Evolutionary conservation across 495 filamentous ascomycete species (phyloP).

Genomic region (Rhypophila decipiens): DNA sequence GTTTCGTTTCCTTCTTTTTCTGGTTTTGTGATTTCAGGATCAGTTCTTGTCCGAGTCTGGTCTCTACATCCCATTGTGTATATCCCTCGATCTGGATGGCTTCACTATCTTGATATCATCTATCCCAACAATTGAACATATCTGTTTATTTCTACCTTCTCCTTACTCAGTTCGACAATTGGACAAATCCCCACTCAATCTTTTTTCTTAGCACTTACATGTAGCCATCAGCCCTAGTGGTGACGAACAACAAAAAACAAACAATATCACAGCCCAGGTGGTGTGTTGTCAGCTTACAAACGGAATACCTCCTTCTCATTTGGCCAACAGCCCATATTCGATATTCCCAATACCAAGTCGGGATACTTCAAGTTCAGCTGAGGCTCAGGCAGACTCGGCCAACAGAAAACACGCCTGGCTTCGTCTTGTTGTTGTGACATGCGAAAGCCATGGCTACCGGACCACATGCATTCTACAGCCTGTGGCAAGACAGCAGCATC

Average conservation of each 20-base stretch:
- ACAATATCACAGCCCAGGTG: too few species aligned
- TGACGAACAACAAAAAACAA: too few species aligned
- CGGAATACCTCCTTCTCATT: neutral
- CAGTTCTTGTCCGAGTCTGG: neutral
- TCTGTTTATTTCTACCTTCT: neutral
- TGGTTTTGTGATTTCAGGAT: neutral
- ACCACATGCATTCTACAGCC: conserved; percentile 42
- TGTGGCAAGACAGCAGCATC: conserved; percentile 48
- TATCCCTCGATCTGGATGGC: neutral
- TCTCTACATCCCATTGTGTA: neutral
- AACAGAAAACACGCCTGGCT: neutral
- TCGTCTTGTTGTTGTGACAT: conserved; percentile 29
- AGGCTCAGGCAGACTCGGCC: neutral
- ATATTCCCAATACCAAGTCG: neutral
- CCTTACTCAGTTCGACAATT: neutral
- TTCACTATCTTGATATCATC: too few species aligned
- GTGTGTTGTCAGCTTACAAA: neutral
- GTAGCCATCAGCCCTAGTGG: too few species aligned
- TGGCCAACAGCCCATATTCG: neutral
- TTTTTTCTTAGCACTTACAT: neutral
- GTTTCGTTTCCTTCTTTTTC: neutral
- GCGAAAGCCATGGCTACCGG: conserved; percentile 42
- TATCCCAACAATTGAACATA: too few species aligned
- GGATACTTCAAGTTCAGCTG: neutral
- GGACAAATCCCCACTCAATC: neutral